Conservation (phyloP, 805 yeast genomes). For the Schwanniomyces yamadae region DNA sequence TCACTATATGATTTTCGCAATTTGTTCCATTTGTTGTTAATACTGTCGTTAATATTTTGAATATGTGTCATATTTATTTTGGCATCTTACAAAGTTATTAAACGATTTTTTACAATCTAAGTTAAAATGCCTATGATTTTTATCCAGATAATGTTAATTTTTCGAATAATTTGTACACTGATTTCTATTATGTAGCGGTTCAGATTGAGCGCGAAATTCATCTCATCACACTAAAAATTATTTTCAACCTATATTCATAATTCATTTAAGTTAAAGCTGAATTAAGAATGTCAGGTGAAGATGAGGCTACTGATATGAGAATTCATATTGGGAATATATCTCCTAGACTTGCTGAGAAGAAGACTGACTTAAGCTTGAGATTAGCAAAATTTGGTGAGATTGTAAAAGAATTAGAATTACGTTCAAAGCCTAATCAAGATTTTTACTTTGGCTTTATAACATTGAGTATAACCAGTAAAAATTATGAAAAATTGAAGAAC, state of each 20-base stretch:
- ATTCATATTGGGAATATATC: conserved; percentile 74
- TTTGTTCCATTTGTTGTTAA: conserved; percentile 1
- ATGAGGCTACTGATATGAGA: conserved; percentile 18
- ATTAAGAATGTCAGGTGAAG: conserved; percentile 2
- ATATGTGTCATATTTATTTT: neutral
- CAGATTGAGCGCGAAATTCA: too few relatives aligned
- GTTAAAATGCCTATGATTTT: too few relatives aligned
- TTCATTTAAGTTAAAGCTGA: neutral
- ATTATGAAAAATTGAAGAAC: conserved; percentile 49
- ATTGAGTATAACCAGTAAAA: conserved; percentile 47
- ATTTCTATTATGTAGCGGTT: too few relatives aligned
- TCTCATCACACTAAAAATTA: conserved; percentile 4
- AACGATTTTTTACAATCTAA: too few relatives aligned
- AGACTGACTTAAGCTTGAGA: conserved; percentile 51
- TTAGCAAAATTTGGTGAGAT: conserved; percentile 63
- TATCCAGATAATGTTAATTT: too few relatives aligned
- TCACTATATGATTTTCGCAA: neutral
- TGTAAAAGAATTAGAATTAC: conserved; percentile 46
- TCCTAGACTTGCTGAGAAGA: conserved; percentile 43
- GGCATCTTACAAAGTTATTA: too few relatives aligned
- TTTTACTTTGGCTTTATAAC: conserved; percentile 67
- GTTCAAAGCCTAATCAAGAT: conserved; percentile 53
- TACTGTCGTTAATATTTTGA: neutral
- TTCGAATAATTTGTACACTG: too few relatives aligned
- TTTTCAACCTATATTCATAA: neutral